Percentiles rank a stretch among this genome's conserved stretches.
Evolutionary conservation across 257 asterid genomes (phyloP).

Genomic region (Hygrophila difformis): DNA sequence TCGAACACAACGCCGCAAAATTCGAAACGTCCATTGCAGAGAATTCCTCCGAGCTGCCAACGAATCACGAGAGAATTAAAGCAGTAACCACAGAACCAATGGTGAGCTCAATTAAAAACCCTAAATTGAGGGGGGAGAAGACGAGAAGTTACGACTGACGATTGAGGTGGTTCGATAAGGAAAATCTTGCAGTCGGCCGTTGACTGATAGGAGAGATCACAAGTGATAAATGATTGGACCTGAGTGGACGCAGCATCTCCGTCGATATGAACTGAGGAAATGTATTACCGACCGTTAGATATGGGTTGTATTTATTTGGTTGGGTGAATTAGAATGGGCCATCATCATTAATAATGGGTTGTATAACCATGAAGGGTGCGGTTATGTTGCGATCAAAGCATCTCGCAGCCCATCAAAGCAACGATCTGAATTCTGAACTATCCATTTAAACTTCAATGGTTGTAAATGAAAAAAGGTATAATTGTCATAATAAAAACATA

Average conservation of each 20-base stretch:
- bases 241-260: not conserved
- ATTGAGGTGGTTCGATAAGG: no score
- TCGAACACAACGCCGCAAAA: slow-evolving; percentile 24
- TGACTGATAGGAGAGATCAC: slow-evolving; percentile 24
- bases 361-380: no score
- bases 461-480: no score
- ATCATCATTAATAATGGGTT: not conserved
- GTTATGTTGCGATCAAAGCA: no score
- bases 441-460: no score
- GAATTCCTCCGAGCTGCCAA: slow-evolving; percentile 27
- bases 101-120: not conserved
- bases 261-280: not conserved
- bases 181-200: slow-evolving; percentile 4
- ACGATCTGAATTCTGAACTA: no score
- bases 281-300: slow-evolving; percentile 15
- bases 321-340: slow-evolving; percentile 3
- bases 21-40: slow-evolving; percentile 40
- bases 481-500: no score
- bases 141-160: no score
- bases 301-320: not conserved
- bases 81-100: slow-evolving; percentile 1
- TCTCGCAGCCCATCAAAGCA: no score
- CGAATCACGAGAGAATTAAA: slow-evolving; percentile 6
- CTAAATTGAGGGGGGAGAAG: no score
- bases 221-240: slow-evolving; percentile 8